Percentiles rank a stretch among this genome's conserved stretches.
Evolutionary conservation across 2,329 filamentous ascomycete species (phyloP).

Genomic region (Bipolaris cookei): DNA sequence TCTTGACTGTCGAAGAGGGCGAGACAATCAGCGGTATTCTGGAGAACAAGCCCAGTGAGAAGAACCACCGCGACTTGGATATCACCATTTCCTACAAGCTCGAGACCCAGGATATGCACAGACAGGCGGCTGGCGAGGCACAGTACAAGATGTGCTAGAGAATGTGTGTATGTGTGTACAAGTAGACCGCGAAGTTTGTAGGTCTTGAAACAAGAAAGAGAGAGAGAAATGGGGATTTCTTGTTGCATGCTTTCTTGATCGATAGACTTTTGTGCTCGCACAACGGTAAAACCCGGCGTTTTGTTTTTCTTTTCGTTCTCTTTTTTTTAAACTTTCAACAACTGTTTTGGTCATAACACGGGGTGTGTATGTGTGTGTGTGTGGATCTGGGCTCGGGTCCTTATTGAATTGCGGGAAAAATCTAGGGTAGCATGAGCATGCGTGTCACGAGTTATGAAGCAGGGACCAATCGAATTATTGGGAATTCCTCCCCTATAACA

Average conservation of each 20-base stretch:
- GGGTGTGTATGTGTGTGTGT: not conserved
- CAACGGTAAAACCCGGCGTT: conserved; percentile 20
- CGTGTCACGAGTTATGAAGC: conserved; percentile 40
- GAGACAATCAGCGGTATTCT: conserved; percentile 78
- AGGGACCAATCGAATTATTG: conserved; percentile 42
- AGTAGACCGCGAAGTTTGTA: not conserved
- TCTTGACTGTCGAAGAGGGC: conserved; percentile 86
- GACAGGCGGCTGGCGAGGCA: conserved; percentile 71
- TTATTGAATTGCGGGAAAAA: conserved; percentile 24
- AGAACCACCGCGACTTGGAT: conserved; percentile 94
- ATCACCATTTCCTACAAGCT: conserved; percentile 85
- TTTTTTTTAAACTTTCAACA: not conserved
- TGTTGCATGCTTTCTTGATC: conserved; percentile 1
- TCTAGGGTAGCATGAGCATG: conserved; percentile 42
- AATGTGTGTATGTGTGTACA: not conserved
- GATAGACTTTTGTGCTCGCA: conserved; percentile 26
- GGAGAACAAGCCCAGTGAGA: conserved; percentile 84
- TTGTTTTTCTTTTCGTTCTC: not conserved
- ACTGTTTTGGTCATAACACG: not conserved
- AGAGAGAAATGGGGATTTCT: not conserved
- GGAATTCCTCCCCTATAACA: conserved; percentile 46
- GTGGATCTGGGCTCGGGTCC: conserved; percentile 4
- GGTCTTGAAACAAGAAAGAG: not conserved
- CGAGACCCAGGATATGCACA: conserved; percentile 73
- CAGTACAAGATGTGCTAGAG: conserved; percentile 73